Evolutionary conservation across 202 grass and related monocot genomes (phyloP).

Genomic region (Zoysia matrella): DNA sequence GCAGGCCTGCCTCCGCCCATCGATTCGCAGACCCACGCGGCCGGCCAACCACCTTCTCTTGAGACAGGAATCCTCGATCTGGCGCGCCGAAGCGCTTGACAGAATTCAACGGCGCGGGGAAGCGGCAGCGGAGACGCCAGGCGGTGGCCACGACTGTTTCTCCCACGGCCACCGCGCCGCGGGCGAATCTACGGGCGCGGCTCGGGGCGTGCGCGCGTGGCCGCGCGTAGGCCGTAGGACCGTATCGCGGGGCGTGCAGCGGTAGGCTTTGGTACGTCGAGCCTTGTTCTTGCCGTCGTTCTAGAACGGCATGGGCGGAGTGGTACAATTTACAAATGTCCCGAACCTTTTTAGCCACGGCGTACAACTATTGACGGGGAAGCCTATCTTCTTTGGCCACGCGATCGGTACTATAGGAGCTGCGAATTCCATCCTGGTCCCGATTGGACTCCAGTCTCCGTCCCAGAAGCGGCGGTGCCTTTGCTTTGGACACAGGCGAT

Average conservation of each 20-base stretch:
- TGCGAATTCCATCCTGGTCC: too few species aligned
- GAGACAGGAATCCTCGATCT: too few species aligned
- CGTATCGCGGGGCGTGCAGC: background rate
- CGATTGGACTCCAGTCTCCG: too few species aligned
- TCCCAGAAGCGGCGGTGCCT: too few species aligned
- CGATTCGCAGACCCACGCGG: too few species aligned
- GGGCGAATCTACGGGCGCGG: slow-evolving; percentile 19
- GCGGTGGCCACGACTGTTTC: too few species aligned
- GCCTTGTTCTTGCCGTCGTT: background rate
- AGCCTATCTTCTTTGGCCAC: background rate
- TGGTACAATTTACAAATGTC: background rate
- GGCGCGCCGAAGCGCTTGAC: too few species aligned
- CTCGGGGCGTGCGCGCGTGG: background rate
- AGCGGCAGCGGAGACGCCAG: too few species aligned
- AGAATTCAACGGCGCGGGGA: background rate
- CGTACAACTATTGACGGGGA: background rate
- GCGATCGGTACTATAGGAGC: too few species aligned
- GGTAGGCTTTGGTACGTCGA: slow-evolving; percentile 3
- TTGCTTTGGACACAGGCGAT: too few species aligned
- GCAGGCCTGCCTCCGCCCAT: too few species aligned
- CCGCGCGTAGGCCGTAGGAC: slow-evolving; percentile 3
- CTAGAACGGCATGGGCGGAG: slow-evolving; percentile 32
- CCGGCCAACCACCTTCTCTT: too few species aligned
- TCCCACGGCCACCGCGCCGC: background rate
- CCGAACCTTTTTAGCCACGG: background rate